These are phyloP conservation scores for Lippia alba DNA, from an alignment of 305 asterid genomes.

Conservation along the genomic window DNA sequence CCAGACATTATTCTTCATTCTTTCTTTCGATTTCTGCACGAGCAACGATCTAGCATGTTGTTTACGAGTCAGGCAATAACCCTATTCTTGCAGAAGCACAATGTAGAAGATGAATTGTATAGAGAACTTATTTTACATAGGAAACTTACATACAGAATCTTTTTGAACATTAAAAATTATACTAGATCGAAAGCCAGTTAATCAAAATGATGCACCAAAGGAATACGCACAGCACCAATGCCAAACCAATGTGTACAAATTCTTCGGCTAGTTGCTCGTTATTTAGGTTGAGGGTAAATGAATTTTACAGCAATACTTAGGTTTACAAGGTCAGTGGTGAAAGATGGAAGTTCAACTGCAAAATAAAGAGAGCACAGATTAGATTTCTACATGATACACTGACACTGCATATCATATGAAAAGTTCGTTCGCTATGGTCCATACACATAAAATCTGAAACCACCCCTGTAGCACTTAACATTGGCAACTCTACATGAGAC, in stretches of 20 bases:
- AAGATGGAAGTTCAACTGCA: background rate
- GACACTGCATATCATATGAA: background rate
- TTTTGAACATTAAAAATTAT: too few species aligned
- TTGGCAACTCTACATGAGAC: background rate
- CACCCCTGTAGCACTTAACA: background rate
- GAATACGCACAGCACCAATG: background rate
- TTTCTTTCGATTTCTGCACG: background rate
- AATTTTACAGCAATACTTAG: background rate
- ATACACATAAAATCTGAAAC: background rate
- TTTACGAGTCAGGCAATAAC: background rate
- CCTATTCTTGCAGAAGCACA: background rate
- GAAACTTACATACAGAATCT: too few species aligned
- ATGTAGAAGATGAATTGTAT: background rate
- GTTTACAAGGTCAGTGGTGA: background rate
- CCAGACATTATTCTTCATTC: background rate
- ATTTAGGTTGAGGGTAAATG: background rate
- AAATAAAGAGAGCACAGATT: background rate
- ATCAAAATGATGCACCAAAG: too few species aligned
- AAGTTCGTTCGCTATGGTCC: background rate
- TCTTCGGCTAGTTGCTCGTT: background rate
- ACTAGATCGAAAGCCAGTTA: background rate
- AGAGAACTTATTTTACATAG: too few species aligned
- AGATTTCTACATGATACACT: background rate
- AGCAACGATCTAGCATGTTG: background rate
- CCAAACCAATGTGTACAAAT: background rate